Evolutionary conservation across 129 eudicot species (phyloP).

Genomic region (Tagetes erecta): DNA sequence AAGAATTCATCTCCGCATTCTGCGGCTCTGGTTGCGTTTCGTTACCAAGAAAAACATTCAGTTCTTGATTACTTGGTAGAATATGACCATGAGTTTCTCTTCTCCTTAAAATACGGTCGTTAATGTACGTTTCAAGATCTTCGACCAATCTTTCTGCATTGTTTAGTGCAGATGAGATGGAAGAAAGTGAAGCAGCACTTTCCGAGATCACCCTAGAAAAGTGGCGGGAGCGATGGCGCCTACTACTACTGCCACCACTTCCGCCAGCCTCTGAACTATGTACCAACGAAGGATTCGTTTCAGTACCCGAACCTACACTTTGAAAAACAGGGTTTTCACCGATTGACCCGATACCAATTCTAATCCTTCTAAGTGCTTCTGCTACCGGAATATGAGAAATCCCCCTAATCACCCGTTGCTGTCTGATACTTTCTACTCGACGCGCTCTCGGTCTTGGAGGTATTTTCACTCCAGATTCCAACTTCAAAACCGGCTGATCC

Average conservation of each 20-base stretch:
- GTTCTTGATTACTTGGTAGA: constrained; percentile 36
- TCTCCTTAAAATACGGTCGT: constrained; percentile 45
- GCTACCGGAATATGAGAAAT: constrained; percentile 73
- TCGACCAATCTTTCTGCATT: constrained; percentile 70
- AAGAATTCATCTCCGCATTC: constrained; percentile 38
- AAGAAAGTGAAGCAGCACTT: constrained; percentile 77
- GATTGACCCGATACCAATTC: constrained; percentile 58
- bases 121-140: constrained; percentile 57
- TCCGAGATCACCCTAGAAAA: constrained; percentile 72
- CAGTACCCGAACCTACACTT: constrained; percentile 23
- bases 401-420: constrained; percentile 48
- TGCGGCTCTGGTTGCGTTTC: constrained; percentile 40
- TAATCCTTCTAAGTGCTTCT: constrained; percentile 77
- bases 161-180: constrained; percentile 63
- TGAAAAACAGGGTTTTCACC: constrained; percentile 35
- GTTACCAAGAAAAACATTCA: constrained; percentile 30
- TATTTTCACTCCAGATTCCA: constrained; percentile 50
- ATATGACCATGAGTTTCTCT: constrained; percentile 18
- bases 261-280: constrained; percentile 40
- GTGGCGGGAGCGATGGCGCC: constrained; percentile 53
- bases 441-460: constrained; percentile 81
- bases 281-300: constrained; percentile 24
- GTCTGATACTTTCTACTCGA: constrained; percentile 65
- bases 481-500: constrained; percentile 27
- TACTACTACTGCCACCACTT: constrained; percentile 39